Evolutionary conservation across 1,139 yeast species (phyloP), one percentile per base, ranked within the genome.

Genomic region (Taphrina flavorubra): DNA sequence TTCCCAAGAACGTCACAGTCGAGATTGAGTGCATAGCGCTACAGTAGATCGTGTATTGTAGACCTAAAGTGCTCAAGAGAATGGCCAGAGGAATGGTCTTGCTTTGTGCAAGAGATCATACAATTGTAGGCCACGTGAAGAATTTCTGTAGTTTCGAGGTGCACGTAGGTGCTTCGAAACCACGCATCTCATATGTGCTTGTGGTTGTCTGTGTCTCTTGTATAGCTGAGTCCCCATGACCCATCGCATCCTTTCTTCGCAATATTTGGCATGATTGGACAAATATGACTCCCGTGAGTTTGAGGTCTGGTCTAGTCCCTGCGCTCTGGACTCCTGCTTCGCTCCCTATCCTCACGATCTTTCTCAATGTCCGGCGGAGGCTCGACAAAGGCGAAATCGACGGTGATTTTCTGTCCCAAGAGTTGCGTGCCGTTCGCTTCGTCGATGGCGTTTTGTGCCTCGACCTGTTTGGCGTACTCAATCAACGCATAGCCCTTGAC

Each of bases 401-500:
- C 79, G 1, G 73, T 72, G 1, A 82, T 49, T 6, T 44, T 61
- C 14, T 74, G 74, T 3, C 79, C 84, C 39, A 81, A 70, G 1
- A 81, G 70, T 60, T 77, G 78, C 13, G 74, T 74, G 1, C 80
- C 79, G 18, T 77, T 72, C 0, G 76, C 78, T 10, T 74, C 77
- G 1, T 68, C 62, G 2, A 81, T 75, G 0, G 83, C 82, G 6
- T 71, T 70, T 36, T 74, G 71, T 0, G 83, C 83, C 47, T 80
- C 82, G 6, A 74, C 78, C 6, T 74, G 62, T 0, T 73, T 73
- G 6, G 71, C 73, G 70, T 77, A 81, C 71, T 81, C 83, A 6
- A 81, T 70, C 40, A 82, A 72, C 1, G 82, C 84, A 70, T 82
- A 82, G 0, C 84, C 83, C 72, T 79, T 80, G 34, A 77, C 82